Base-by-base conservation (phyloP, 768 basidiomycete species). In the Termitomyces titanicus region DNA sequence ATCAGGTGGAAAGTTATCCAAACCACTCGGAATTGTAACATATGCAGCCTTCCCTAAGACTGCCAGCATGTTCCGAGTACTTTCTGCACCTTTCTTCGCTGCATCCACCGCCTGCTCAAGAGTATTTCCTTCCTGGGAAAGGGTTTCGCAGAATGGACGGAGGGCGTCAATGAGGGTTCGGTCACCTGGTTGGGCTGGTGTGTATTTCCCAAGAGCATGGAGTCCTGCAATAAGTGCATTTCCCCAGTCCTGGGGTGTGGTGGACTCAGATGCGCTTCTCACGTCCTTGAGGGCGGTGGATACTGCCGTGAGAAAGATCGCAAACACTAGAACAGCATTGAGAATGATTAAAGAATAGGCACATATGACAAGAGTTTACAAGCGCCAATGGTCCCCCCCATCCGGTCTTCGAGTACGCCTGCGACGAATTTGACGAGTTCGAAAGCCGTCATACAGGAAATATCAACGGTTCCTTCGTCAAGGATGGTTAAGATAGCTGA, bases 141-240 rank as follows among this genome's bases (percentile, higher is more conserved):
- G 63, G 1, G 70, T 60, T 8, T 60, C 61, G 47, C 75, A 77
- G 55, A 84, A 79, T 15, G 80, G 77, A 15, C 64, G 58, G 7
- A 85, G 70, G 0, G 82, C 79, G 52, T 85, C 82, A 27, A 85
- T 71, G 45, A 84, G 66, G 0, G 81, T 85, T n/a, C 82, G 74
- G 44, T 82, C 81, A 0, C 81, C 82, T 3, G 71, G 73, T 64
- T 77, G 70, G 7, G 81, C 82, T 1, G 79, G 77, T 1, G 81
- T 82, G 64, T 83, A 70, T 37, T 64, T 63, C 2, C 65, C 59
- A 8, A 79, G 64, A 2, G 72, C 64, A 4, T 54, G 22, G 0
- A 75, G 55, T 3, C 75, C 73, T 10, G 51, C 49, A 6, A 59
- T 29, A 29, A 73, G 62, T 6, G 66, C 63, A 15, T 33, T 31